Conservation (phyloP, 148 eudicot genomes). For the Pharnaceum exiguum region DNA sequence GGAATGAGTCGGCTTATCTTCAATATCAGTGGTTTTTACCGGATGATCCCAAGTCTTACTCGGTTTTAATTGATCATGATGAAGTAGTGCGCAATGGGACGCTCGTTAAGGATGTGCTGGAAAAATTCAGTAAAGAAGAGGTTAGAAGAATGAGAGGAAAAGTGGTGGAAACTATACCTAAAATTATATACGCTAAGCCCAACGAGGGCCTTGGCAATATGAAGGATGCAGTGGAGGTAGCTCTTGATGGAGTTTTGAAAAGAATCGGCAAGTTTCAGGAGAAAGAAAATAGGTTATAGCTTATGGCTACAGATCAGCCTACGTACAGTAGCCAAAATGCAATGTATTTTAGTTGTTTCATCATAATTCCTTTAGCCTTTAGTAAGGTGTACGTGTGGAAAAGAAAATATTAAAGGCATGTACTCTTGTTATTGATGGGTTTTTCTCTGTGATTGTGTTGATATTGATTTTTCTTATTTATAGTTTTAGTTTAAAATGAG, state of each 20-base stretch:
- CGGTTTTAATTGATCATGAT: conserved; percentile 75
- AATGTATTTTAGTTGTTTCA: too few relatives aligned
- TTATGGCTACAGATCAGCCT: too few relatives aligned
- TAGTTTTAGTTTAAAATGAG: too few relatives aligned
- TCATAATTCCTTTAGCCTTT: too few relatives aligned
- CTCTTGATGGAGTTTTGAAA: conserved; percentile 61
- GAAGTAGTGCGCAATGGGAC: conserved; percentile 69
- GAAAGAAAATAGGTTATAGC: conserved; percentile 32
- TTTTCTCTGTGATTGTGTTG: too few relatives aligned
- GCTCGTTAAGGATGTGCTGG: conserved; percentile 45
- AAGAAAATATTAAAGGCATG: too few relatives aligned
- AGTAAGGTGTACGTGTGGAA: too few relatives aligned
- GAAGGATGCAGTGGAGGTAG: conserved; percentile 80
- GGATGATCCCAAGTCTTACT: conserved; percentile 67
- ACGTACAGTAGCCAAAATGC: too few relatives aligned
- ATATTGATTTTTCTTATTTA: too few relatives aligned
- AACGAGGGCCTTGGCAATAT: conserved; percentile 42
- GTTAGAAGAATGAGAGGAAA: conserved; percentile 66
- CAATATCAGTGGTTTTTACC: conserved; percentile 91
- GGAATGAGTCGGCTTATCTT: conserved; percentile 72
- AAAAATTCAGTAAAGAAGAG: conserved; percentile 44
- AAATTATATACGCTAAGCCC: conserved; percentile 52
- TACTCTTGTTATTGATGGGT: too few relatives aligned
- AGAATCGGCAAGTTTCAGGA: conserved; percentile 49
- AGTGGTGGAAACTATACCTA: conserved; percentile 72